A percentile compares a stretch with the other conserved stretches of the same genome.
These are phyloP conservation scores for Panaeolus papilionaceus DNA, from an alignment of 768 basidiomycete species.

Conservation along the genomic window DNA sequence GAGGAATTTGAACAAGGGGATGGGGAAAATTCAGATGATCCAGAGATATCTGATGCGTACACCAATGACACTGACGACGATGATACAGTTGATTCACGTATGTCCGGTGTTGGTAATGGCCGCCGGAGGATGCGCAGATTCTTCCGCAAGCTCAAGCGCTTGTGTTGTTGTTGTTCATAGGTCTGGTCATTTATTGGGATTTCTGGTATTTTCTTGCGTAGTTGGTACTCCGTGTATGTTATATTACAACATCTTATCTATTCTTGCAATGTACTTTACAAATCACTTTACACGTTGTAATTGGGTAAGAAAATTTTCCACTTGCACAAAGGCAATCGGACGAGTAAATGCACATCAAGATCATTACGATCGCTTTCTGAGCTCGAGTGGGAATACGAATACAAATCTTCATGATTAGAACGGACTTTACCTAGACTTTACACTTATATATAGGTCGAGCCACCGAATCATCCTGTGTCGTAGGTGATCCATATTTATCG, in stretches of 20 bases:
- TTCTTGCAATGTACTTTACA: no score
- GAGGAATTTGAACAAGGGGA: not conserved
- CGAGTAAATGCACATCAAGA: not conserved
- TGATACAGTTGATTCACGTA: not conserved
- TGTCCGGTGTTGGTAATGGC: not conserved
- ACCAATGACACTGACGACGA: not conserved
- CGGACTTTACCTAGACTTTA: no score
- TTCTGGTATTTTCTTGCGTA: not conserved
- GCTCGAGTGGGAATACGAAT: no score
- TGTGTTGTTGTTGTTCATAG: not conserved
- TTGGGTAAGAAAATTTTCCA: no score
- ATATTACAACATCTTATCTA: no score
- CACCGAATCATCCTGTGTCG: no score
- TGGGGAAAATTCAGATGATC: not conserved
- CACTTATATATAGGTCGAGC: no score
- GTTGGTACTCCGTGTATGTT: no score
- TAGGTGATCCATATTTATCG: no score
- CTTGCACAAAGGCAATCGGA: no score
- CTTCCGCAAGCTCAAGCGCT: not conserved
- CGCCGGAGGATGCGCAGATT: not conserved
- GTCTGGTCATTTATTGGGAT: not conserved
- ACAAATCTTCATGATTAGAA: no score
- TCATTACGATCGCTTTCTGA: not conserved
- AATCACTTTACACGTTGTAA: not conserved
- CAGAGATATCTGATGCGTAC: not conserved